Evolutionary conservation across 495 filamentous ascomycete genomes (phyloP), one percentile per base, ranked within the genome.

Genomic region (Penicillium turbatum): DNA sequence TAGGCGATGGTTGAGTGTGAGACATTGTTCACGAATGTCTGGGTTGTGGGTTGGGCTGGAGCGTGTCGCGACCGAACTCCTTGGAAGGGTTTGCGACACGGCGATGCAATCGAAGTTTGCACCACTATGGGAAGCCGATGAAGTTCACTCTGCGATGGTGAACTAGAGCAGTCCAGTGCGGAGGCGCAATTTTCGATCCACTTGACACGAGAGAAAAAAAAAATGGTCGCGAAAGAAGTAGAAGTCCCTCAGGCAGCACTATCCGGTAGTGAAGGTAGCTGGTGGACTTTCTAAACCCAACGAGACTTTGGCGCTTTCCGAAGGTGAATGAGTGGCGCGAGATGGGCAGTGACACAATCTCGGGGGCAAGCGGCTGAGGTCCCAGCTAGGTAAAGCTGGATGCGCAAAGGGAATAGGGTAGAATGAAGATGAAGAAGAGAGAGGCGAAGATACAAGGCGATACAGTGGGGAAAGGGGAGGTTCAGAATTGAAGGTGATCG

Each of bases 1-100:
- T 79, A 30, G 79, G 77, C n/a, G 77, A 75, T 19, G 76, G 75
- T 60, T 80, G 77, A 36, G 76, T 78, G 58, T 80, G 76, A 57
- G 75, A 71, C 75, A 78, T 78, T 24, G 45, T 63, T 32, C 17
- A 42, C 36, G 27, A 55, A 29, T 35, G 42, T 36, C 13, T 17
- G 26, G 49, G 21, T 48, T 32, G 26, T 47, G 34, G 27, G 55
- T 59, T 46, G 50, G 16, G 7, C 21, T 30, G 27, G 40, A 35
- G 30, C 36, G 58, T 53, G 42, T 56, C 55, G 60, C 55, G 63
- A 68, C 42, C 46, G 29, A 34, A 50, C 38, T 54, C 52, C n/a
- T 52, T 51, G 49, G 53, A 39, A 41, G 53, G 40, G 60, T 34
- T 69, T 69, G 72, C 70, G 72, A 73, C 67, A 73, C 70, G 53